Percentiles rank a stretch among this genome's conserved stretches.
These are phyloP conservation scores for Gracilaria caudata DNA, from an alignment of 23 red algal genomes.

Conservation along the genomic window DNA sequence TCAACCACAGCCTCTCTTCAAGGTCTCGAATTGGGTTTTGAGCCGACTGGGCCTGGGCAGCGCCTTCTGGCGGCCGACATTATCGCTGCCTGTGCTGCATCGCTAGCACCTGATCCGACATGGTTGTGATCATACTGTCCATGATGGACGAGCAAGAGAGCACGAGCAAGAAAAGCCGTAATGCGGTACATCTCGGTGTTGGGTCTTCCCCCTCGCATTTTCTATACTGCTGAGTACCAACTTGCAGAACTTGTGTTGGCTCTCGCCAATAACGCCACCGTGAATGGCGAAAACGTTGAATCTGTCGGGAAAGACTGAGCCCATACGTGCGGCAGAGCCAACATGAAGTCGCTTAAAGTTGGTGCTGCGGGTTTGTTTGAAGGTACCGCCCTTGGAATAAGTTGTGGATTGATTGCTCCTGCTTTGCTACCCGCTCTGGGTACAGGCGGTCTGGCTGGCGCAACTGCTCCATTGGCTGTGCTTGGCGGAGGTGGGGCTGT, in stretches of 20 bases:
- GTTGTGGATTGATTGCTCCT: slow-evolving; percentile 60
- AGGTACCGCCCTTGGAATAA: slow-evolving; percentile 48
- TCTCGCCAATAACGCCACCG: slow-evolving; percentile 5
- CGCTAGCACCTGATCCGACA: slow-evolving; percentile 19
- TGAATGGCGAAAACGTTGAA: slow-evolving; percentile 48
- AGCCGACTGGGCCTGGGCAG: slow-evolving; percentile 22
- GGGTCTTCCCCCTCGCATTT: slow-evolving; percentile 41
- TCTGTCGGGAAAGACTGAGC: slow-evolving; percentile 28
- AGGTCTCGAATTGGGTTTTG: neutral
- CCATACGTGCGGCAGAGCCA: slow-evolving; percentile 19
- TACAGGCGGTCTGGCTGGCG: slow-evolving; percentile 52
- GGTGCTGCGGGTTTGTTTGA: slow-evolving; percentile 50
- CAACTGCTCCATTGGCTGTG: slow-evolving; percentile 46
- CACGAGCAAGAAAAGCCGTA: slow-evolving; percentile 43
- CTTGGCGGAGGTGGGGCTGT: slow-evolving; percentile 60
- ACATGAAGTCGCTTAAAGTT: slow-evolving; percentile 71
- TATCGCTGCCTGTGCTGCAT: slow-evolving; percentile 51
- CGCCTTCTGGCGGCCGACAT: slow-evolving; percentile 44
- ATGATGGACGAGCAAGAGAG: too few species aligned
- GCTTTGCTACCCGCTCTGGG: slow-evolving; percentile 59
- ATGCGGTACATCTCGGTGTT: slow-evolving; percentile 38
- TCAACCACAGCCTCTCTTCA: neutral
- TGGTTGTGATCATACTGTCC: slow-evolving; percentile 47
- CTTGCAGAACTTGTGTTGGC: slow-evolving; percentile 47
- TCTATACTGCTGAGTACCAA: slow-evolving; percentile 49